Percentiles rank a stretch among this genome's conserved stretches.
phyloP scores from a whole-genome alignment of 306 rosid species.

The Glycine tomentella region DNA sequence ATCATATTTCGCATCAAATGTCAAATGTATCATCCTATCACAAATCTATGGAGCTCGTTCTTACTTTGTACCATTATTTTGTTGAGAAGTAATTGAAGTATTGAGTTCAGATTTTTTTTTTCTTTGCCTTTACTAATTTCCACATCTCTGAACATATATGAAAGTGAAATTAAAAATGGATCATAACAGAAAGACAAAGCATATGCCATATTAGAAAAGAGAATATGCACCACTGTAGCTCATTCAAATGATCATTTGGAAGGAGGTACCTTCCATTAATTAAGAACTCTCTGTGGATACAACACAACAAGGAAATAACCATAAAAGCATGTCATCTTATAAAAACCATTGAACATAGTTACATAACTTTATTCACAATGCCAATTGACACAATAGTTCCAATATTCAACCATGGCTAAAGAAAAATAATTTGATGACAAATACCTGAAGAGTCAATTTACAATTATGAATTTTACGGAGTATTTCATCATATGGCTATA shows the following conservation, averaged over 20 bases:
- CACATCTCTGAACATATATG: background rate
- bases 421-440: slow-evolving; percentile 14
- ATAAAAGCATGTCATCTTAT: slow-evolving; percentile 1
- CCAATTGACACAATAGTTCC: background rate
- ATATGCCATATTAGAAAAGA: background rate
- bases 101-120: background rate
- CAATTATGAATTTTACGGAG: slow-evolving; percentile 42
- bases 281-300: background rate
- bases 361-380: background rate
- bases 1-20: slow-evolving; percentile 18
- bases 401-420: slow-evolving; percentile 16
- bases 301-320: background rate
- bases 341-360: background rate
- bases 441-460: slow-evolving; percentile 40
- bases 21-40: slow-evolving; percentile 26
- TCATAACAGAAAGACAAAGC: background rate
- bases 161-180: background rate
- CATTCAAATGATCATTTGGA: background rate
- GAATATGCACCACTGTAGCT: background rate
- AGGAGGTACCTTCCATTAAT: too few relatives aligned
- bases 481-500: slow-evolving; percentile 34
- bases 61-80: background rate
- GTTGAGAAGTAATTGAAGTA: background rate
- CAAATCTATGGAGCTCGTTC: slow-evolving; percentile 9
- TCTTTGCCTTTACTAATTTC: slow-evolving; percentile 1